Percentiles rank a stretch among this genome's conserved stretches.
Evolutionary conservation across 306 rosid genomes (phyloP).

Genomic region (Clitoria ternatea): DNA sequence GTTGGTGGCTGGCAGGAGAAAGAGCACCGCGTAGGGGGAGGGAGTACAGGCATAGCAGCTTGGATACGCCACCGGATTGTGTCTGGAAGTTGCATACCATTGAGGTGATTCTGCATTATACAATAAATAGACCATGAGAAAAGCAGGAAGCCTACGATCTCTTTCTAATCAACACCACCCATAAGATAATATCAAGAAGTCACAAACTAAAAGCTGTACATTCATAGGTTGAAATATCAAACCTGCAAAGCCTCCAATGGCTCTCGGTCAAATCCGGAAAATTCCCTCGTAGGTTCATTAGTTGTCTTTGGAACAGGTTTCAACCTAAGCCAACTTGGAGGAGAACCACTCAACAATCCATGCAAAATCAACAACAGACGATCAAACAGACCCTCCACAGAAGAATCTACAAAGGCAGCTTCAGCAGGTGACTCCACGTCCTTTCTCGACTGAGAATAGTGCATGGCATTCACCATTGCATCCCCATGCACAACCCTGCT

Average conservation of each 20-base stretch:
- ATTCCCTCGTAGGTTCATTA: conserved; percentile 50
- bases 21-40: conserved; percentile 47
- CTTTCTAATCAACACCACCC: neutral
- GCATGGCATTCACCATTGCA: conserved; percentile 36
- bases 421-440: conserved; percentile 62
- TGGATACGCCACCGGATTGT: conserved; percentile 78
- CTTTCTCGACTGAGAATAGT: conserved; percentile 43
- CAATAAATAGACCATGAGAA: conserved; percentile 10
- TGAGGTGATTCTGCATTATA: conserved; percentile 63
- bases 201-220: conserved; percentile 7
- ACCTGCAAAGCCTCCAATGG: conserved; percentile 85
- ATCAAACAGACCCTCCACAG: conserved; percentile 67
- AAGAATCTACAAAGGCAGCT: conserved; percentile 44
- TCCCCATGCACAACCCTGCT: conserved; percentile 77
- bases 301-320: conserved; percentile 43
- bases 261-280: conserved; percentile 60
- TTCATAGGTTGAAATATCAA: conserved; percentile 18
- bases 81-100: conserved; percentile 79
- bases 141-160: neutral
- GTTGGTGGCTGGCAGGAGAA: conserved; percentile 75
- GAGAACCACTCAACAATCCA: conserved; percentile 66
- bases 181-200: neutral
- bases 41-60: conserved; percentile 79
- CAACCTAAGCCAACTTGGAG: conserved; percentile 78
- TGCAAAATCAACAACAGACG: conserved; percentile 73